Evolutionary conservation across 2,329 filamentous ascomycete genomes (phyloP).

Genomic region (Venturia effusa): DNA sequence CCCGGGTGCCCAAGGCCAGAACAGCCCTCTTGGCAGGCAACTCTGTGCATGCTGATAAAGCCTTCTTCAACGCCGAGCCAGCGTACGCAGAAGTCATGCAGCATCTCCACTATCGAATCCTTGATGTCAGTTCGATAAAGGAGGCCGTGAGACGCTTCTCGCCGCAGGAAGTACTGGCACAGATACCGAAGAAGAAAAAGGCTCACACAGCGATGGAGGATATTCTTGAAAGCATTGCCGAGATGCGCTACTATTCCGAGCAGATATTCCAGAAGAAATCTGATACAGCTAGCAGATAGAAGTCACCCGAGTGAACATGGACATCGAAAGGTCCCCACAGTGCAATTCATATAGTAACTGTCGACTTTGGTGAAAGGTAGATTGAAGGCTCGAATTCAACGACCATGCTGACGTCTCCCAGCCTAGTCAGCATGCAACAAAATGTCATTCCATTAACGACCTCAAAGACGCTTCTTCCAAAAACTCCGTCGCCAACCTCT

Average conservation of each 20-base stretch:
- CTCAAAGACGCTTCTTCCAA: not conserved
- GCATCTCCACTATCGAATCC: constrained; percentile 77
- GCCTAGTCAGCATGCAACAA: not conserved
- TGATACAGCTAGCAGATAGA: not conserved
- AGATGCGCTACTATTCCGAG: constrained; percentile 74
- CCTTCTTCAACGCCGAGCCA: constrained; percentile 64
- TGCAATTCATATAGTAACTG: not conserved
- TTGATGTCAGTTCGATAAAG: constrained; percentile 88
- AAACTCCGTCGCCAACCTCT: not conserved
- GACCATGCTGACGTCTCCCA: not conserved
- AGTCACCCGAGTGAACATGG: not conserved
- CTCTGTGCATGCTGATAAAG: constrained; percentile 80
- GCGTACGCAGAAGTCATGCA: constrained; percentile 58
- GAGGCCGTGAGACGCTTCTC: constrained; percentile 82
- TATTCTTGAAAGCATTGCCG: constrained; percentile 88
- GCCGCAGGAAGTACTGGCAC: constrained; percentile 44
- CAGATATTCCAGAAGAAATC: constrained; percentile 44
- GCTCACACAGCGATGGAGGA: constrained; percentile 74
- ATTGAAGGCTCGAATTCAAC: not conserved
- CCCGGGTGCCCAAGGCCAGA: constrained; percentile 54
- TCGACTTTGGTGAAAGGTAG: not conserved
- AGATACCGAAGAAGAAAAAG: constrained; percentile 61
- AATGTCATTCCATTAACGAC: not conserved
- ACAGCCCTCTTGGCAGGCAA: constrained; percentile 77
- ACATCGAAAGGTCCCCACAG: not conserved